phyloP scores from a whole-genome alignment of 176 grass and related monocot genomes.

The Areca catechu region DNA sequence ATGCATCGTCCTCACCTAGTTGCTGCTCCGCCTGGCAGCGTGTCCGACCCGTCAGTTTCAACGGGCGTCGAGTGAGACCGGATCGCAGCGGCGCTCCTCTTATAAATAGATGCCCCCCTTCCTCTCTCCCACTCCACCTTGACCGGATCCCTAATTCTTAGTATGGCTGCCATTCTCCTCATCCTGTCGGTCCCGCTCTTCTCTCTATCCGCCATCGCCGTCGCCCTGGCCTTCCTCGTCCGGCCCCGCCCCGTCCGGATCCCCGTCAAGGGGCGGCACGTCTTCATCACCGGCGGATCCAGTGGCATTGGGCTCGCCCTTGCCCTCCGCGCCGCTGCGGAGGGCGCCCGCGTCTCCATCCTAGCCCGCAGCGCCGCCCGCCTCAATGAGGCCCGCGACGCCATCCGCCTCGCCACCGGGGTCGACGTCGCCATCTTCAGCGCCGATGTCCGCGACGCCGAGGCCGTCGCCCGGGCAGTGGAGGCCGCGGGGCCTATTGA shows the following conservation, averaged over 20 bases:
- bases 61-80: too few relatives aligned
- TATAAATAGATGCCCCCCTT: constrained; percentile 1
- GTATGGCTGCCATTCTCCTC: constrained; percentile 27
- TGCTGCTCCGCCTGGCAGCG: too few relatives aligned
- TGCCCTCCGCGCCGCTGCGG: constrained; percentile 51
- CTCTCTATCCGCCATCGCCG: constrained; percentile 21
- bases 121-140: background rate
- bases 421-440: constrained; percentile 29
- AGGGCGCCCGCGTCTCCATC: constrained; percentile 90
- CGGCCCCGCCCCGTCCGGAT: constrained; percentile 37
- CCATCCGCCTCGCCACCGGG: constrained; percentile 50
- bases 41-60: too few relatives aligned
- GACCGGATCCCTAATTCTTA: background rate
- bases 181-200: constrained; percentile 11
- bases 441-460: constrained; percentile 63
- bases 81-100: background rate
- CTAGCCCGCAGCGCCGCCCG: constrained; percentile 50
- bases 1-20: too few relatives aligned
- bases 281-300: constrained; percentile 83
- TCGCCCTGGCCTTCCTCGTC: constrained; percentile 48
- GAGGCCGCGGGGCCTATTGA: constrained; percentile 49
- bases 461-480: constrained; percentile 44
- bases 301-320: constrained; percentile 84
- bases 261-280: constrained; percentile 55
- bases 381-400: constrained; percentile 50